A percentile compares a stretch with the other conserved stretches of the same genome.
These are phyloP conservation scores for Pichia sp. DNA, from an alignment of 1,139 yeast genomes.

Conservation along the genomic window DNA sequence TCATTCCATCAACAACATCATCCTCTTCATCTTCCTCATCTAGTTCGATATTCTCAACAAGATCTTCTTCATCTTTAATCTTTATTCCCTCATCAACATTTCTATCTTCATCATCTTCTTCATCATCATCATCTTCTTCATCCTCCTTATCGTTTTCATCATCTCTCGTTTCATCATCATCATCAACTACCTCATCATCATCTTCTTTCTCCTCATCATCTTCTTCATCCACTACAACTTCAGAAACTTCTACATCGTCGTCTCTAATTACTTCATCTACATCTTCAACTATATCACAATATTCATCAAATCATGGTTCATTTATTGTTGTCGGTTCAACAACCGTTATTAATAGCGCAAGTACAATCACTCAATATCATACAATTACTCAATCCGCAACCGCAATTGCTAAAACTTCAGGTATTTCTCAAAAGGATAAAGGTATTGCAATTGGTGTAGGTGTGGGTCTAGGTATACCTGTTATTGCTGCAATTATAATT, in stretches of 20 bases:
- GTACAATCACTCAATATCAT: conserved; percentile 12
- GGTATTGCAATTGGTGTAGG: conserved; percentile 46
- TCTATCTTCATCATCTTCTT: not conserved
- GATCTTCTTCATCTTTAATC: not conserved
- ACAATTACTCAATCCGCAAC: conserved; percentile 19
- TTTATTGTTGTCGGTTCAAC: conserved; percentile 15
- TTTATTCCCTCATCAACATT: no score
- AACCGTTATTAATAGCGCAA: conserved; percentile 13
- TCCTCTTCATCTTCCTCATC: conserved; percentile 4
- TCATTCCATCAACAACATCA: conserved; percentile 1
- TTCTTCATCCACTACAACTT: conserved; percentile 1
- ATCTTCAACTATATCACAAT: conserved; percentile 10
- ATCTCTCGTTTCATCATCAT: not conserved
- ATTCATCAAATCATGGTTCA: conserved; percentile 11
- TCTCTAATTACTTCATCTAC: conserved; percentile 6
- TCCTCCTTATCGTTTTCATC: not conserved
- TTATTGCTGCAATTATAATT: conserved; percentile 22
- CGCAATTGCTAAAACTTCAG: conserved; percentile 21
- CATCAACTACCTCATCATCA: not conserved
- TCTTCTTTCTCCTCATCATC: not conserved
- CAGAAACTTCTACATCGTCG: conserved; percentile 3
- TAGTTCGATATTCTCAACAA: not conserved
- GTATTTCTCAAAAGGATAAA: conserved; percentile 37
- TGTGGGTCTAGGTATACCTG: conserved; percentile 34
- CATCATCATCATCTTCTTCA: not conserved